Base-by-base conservation (phyloP, 179 eudicot genomes). In the Camellia oleifera region DNA sequence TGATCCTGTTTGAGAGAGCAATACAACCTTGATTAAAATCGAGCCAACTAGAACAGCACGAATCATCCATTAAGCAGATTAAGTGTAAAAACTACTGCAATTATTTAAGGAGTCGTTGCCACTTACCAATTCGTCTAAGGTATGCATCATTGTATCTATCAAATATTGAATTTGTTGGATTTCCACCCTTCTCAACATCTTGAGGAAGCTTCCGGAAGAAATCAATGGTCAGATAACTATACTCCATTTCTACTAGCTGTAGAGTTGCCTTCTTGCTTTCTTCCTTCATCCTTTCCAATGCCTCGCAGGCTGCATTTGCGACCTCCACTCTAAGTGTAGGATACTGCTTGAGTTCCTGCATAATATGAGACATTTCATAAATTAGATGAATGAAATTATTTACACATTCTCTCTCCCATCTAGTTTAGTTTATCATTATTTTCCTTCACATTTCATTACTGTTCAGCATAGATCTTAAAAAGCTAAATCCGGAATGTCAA, bases 161-260 rank as follows among this genome's bases (percentile, higher is more conserved):
- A 76, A 90, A 92, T 77, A 92, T 92, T 14, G 98, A 92, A 84
- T 89, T 94, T 67, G 97, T 89, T 74, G 98, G 98, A 82, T 93
- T 93, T 81, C 98, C 98, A 62, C 98, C 98, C 90, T 93, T 93
- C 89, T 93, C 98, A 44, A 88, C 87, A 83, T 93, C 98, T 83
- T 92, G 96, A 63, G 96, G 98, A 83, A 93, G 98, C 91, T 93
- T 93, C 78, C 98, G 84, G 82, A 93, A 93, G 83, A 93, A 93
- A 45, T 93, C 98, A 52, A 93, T 93, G 4, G 98, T 93, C 73
- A 93, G 77, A 73, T 93, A 93, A 81, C 92, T 90, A 69, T 80
- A 87, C 81, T 93, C 98, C 98, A 93, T 93, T 53, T 93, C 98
- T 75, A 95, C 97, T 48, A 95, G 92, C 87, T 89, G 97, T 46